A percentile compares a stretch with the other conserved stretches of the same genome.
phyloP scores from a whole-genome alignment of 257 asterid genomes.

The Solanum habrochaites region DNA sequence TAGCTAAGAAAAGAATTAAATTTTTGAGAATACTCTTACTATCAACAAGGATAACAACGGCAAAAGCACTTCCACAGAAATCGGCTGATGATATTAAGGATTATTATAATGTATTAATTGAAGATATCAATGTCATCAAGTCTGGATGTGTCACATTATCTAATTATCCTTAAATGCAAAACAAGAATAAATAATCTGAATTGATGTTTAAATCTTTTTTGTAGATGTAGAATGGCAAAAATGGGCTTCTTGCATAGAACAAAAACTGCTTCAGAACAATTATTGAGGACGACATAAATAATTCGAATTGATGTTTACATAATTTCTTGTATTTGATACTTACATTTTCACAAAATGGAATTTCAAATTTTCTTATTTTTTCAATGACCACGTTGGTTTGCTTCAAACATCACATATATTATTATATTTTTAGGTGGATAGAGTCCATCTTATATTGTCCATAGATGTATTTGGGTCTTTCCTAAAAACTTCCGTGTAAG shows the following conservation, averaged over 20 bases:
- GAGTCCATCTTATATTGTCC: too few species aligned
- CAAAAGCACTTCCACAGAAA: slow-evolving; percentile 21
- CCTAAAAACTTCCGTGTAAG: too few species aligned
- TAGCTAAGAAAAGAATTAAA: too few species aligned
- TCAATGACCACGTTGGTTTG: neutral
- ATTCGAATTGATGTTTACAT: neutral
- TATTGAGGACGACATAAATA: neutral
- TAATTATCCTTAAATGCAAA: neutral
- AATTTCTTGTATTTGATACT: too few species aligned
- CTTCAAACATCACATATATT: too few species aligned
- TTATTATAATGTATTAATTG: slow-evolving; percentile 15
- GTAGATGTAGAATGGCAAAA: neutral
- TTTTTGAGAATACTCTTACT: too few species aligned
- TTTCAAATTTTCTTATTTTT: too few species aligned
- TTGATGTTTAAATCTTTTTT: too few species aligned
- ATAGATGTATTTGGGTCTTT: too few species aligned
- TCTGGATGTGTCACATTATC: slow-evolving; percentile 23
- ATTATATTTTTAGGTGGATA: too few species aligned
- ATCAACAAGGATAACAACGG: slow-evolving; percentile 2
- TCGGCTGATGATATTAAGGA: slow-evolving; percentile 19
- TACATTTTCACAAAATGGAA: too few species aligned
- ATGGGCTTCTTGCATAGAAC: slow-evolving; percentile 27
- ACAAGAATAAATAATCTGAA: neutral
- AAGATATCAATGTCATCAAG: slow-evolving; percentile 24
- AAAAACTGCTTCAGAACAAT: slow-evolving; percentile 11